Base-by-base conservation (phyloP, 768 basidiomycete species). In the Leccinum imitatum region DNA sequence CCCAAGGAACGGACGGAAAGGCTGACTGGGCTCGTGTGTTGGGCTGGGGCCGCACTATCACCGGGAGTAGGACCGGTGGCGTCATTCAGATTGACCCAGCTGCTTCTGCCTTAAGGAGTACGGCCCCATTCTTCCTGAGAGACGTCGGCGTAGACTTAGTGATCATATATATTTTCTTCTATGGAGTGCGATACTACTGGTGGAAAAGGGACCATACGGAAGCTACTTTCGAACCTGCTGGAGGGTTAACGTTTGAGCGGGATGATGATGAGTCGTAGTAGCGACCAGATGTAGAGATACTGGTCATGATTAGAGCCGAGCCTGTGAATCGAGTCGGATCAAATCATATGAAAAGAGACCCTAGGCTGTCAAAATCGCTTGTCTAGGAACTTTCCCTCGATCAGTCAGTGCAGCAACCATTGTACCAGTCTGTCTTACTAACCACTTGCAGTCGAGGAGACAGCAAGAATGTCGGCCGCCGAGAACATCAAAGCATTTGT, bases 181-280 rank as follows among this genome's bases (percentile, higher is more conserved):
- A 85, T 69, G 86, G 81, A n/a, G 86, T 90, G 21, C 77, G 85
- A 59, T 74, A 77, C 56, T 71, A 77, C 56, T 71, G 91, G 54
- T 95, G 92, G 91, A 79, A 80, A 63, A 74, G 80, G 67, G 91
- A 92, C 71, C 84, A 84, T 57, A 89, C 85, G 33, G 90, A 93
- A 73, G 89, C 92, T 37, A 93, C 91, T 35, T 97, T 93, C 72
- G 94, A 96, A 71, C 93, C 95, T 23, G 75, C 90, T 39, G 94
- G 93, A 50, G 92, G 93, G 31, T 31, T 31, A 1, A 31, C 10
- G 37, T 92, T 90, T 71, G 82, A 80, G 37, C 77, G 77, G 52
- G 83, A 84, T 47, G 33, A 35, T 35, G 33, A 14, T 2, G 33
- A 35, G 13, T 35, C 13, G 33, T 35, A 33, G 31, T 31, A 13